Percentiles rank a stretch among this genome's conserved stretches.
These are phyloP conservation scores for Fraxinus nigra DNA, from an alignment of 305 asterid species.

Conservation along the genomic window DNA sequence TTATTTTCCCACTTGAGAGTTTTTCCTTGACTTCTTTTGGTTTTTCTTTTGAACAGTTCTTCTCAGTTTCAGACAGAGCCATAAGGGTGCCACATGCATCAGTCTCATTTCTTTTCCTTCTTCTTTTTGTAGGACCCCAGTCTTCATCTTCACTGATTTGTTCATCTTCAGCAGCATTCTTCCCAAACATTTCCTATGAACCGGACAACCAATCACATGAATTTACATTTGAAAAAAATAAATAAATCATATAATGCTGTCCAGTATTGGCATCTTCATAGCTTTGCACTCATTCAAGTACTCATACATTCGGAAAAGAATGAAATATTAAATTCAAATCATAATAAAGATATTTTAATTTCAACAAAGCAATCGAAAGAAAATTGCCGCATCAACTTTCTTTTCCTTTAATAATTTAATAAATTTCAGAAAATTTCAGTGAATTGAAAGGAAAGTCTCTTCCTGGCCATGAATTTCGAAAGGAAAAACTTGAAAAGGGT, in stretches of 20 bases:
- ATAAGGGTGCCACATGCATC: constrained; percentile 61
- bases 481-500: neutral
- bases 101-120: constrained; percentile 61
- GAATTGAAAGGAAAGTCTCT: neutral
- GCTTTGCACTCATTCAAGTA: constrained; percentile 12
- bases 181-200: constrained; percentile 88
- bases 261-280: neutral
- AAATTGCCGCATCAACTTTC: constrained; percentile 10
- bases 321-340: neutral
- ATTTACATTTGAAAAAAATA: neutral
- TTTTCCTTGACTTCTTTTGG: constrained; percentile 35
- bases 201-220: constrained; percentile 22
- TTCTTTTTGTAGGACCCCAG: constrained; percentile 84
- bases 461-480: neutral
- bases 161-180: constrained; percentile 50
- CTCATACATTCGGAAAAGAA: neutral
- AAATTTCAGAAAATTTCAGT: neutral
- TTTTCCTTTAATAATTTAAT: neutral
- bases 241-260: neutral
- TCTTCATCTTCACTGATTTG: constrained; percentile 93
- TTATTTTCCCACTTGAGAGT: constrained; percentile 30
- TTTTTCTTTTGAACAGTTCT: constrained; percentile 34
- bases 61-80: constrained; percentile 52
- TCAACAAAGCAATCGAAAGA: constrained; percentile 12
- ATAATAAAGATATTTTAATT: neutral